Percentiles rank a stretch among this genome's conserved stretches.
phyloP scores from a whole-genome alignment of 345 rosid species.

The Angophora floribunda region DNA sequence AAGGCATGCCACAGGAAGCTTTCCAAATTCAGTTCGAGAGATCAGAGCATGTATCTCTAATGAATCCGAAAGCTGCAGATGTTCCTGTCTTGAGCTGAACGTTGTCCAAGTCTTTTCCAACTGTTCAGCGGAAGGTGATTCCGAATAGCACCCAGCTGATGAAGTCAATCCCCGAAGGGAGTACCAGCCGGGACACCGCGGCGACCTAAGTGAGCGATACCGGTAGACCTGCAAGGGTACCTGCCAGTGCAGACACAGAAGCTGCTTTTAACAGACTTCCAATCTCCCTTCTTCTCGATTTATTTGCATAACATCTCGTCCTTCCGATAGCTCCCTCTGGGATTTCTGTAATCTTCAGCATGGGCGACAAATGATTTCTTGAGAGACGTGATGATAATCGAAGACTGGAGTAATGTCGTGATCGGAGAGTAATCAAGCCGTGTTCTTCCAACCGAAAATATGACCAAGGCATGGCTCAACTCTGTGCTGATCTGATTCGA shows the following conservation, averaged over 20 bases:
- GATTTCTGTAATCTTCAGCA: slow-evolving; percentile 60
- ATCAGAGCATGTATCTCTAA: slow-evolving; percentile 37
- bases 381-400: neutral
- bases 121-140: slow-evolving; percentile 53
- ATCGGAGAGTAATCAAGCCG: neutral
- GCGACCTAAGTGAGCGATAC: slow-evolving; percentile 49
- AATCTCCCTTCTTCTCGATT: slow-evolving; percentile 51
- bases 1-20: slow-evolving; percentile 36
- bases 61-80: slow-evolving; percentile 64
- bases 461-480: too few relatives aligned
- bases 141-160: slow-evolving; percentile 78
- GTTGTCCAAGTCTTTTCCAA: slow-evolving; percentile 62
- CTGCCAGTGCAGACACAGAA: slow-evolving; percentile 49
- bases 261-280: slow-evolving; percentile 73
- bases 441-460: too few relatives aligned
- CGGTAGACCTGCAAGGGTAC: slow-evolving; percentile 60
- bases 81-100: slow-evolving; percentile 69
- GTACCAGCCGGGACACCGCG: slow-evolving; percentile 33
- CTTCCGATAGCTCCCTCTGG: slow-evolving; percentile 48
- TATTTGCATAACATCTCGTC: slow-evolving; percentile 2
- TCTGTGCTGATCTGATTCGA: too few relatives aligned
- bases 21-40: slow-evolving; percentile 18
- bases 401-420: neutral
- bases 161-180: slow-evolving; percentile 47
- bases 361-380: neutral